Conservation (phyloP, 352 stramenopile species). For the Phytophthora brassicae region DNA sequence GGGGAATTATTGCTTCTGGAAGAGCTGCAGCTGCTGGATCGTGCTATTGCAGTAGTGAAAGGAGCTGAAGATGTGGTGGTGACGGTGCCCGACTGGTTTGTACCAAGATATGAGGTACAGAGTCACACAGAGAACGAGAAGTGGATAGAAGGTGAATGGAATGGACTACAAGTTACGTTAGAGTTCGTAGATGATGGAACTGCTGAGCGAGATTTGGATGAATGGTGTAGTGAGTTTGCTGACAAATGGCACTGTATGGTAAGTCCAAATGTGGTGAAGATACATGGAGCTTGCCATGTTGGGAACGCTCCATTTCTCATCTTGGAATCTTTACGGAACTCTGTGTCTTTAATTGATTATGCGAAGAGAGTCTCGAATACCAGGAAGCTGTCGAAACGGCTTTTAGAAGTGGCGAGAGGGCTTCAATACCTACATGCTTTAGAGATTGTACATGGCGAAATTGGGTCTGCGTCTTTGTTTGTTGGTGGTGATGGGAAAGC, state of each 20-base stretch:
- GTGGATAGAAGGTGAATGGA: conserved; percentile 23
- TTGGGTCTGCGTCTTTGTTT: conserved; percentile 9
- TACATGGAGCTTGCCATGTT: conserved; percentile 31
- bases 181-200: neutral
- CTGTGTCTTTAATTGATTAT: conserved; percentile 14
- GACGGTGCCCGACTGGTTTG: conserved; percentile 30
- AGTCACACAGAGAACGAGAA: neutral
- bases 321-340: conserved; percentile 21
- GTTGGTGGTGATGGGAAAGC: conserved; percentile 23
- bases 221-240: neutral
- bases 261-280: conserved; percentile 17
- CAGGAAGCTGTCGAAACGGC: conserved; percentile 23
- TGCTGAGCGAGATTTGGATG: neutral
- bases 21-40: conserved; percentile 20
- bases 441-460: conserved; percentile 16
- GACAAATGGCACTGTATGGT: conserved; percentile 19
- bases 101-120: conserved; percentile 28
- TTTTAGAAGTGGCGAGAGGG: conserved; percentile 28
- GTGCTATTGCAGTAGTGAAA: conserved; percentile 5
- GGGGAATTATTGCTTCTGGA: conserved; percentile 7
- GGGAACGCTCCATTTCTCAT: conserved; percentile 27
- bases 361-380: conserved; percentile 3
- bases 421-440: conserved; percentile 25
- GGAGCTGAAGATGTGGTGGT: neutral
- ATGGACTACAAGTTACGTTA: conserved; percentile 22